Conservation (phyloP, 2,329 filamentous ascomycete species). For the Cryphonectria nitschkei region DNA sequence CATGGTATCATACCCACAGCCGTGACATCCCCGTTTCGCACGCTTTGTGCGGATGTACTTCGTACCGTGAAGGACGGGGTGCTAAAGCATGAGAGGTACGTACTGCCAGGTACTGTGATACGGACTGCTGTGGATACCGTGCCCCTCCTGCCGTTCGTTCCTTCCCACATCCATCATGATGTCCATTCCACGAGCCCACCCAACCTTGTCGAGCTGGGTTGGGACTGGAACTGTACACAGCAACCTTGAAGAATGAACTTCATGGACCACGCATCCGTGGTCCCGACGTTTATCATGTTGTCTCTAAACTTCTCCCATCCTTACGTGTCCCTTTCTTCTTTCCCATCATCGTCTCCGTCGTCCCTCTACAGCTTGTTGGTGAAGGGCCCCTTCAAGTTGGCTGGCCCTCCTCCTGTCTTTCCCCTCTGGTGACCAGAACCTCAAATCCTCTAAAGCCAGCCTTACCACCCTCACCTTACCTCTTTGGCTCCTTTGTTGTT, state of each 20-base stretch:
- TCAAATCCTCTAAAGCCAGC: slow-evolving; percentile 3
- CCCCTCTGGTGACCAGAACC: slow-evolving; percentile 21
- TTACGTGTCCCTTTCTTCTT: slow-evolving; percentile 4
- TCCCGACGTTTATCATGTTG: slow-evolving; percentile 25
- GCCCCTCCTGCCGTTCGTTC: slow-evolving; percentile 23
- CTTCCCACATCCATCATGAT: slow-evolving; percentile 21
- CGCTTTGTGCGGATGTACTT: slow-evolving; percentile 2
- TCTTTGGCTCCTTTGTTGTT: slow-evolving; percentile 10
- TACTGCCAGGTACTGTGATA: slow-evolving; percentile 9
- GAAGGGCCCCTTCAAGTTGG: slow-evolving; percentile 7
- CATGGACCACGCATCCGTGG: slow-evolving; percentile 18
- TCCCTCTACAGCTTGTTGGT: slow-evolving; percentile 1
- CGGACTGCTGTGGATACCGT: slow-evolving; percentile 10
- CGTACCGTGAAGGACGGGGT: slow-evolving; percentile 5
- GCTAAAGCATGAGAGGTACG: slow-evolving; percentile 1
- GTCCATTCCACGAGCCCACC: slow-evolving; percentile 23
- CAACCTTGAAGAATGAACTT: slow-evolving; percentile 25
- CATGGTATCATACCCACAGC: slow-evolving; percentile 3
- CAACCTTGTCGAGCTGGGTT: slow-evolving; percentile 22
- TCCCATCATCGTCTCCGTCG: neutral
- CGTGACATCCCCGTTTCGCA: slow-evolving; percentile 3
- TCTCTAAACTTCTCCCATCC: slow-evolving; percentile 9
- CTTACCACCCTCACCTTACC: slow-evolving; percentile 9
- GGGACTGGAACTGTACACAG: slow-evolving; percentile 24
- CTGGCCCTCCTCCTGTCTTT: slow-evolving; percentile 12